A percentile compares a stretch with the other conserved stretches of the same genome.
Evolutionary conservation across 495 filamentous ascomycete species (phyloP).

Genomic region (Penicillium bovifimosum): DNA sequence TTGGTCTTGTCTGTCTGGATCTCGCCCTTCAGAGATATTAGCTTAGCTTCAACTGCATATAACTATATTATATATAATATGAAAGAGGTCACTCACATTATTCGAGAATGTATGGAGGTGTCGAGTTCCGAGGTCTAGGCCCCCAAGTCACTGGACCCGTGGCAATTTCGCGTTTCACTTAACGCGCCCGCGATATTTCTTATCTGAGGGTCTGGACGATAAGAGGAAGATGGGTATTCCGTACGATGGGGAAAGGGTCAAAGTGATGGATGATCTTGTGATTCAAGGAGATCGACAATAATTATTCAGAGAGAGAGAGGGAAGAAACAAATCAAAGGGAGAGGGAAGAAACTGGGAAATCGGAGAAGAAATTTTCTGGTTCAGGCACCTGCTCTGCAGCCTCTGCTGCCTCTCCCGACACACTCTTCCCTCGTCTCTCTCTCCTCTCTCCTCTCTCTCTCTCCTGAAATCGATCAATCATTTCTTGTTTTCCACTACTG

Average conservation of each 20-base stretch:
- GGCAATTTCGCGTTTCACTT: constrained; percentile 48
- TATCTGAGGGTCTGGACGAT: constrained; percentile 13
- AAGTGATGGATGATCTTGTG: no score
- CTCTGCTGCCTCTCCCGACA: neutral
- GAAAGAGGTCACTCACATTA: neutral
- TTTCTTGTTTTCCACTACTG: neutral
- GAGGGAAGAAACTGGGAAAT: neutral
- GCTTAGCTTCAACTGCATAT: neutral
- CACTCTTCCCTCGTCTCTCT: constrained; percentile 4
- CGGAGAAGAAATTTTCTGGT: constrained; percentile 21
- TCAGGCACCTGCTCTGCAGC: constrained; percentile 20
- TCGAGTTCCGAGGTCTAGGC: neutral
- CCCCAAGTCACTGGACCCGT: constrained; percentile 36
- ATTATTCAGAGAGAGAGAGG: no score
- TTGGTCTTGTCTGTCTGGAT: constrained; percentile 23
- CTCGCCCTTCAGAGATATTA: constrained; percentile 26
- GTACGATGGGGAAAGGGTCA: neutral
- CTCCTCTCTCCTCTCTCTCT: neutral
- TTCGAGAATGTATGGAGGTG: neutral
- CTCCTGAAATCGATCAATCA: neutral
- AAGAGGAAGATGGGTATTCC: no score
- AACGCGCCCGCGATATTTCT: constrained; percentile 26
- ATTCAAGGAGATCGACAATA: no score
- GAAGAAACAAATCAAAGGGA: neutral
- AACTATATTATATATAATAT: neutral